Percentiles rank a stretch among this genome's conserved stretches.
These are phyloP conservation scores for Cenchrus purpureus DNA, from an alignment of 176 grass and related monocot species.

Conservation along the genomic window DNA sequence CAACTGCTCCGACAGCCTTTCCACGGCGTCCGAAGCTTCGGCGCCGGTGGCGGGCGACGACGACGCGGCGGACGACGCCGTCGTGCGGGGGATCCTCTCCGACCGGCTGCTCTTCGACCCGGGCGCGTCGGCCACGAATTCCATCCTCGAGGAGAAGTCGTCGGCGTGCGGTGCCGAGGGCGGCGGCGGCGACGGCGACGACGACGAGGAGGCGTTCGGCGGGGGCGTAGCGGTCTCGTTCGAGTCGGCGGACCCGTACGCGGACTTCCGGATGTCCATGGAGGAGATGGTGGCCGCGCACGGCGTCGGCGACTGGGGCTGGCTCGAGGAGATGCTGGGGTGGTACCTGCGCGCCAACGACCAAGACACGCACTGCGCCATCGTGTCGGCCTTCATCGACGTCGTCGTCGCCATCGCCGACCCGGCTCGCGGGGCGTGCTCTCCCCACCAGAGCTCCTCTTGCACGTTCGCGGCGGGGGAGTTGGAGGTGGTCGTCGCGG, in stretches of 20 bases:
- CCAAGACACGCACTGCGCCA: slow-evolving; percentile 55
- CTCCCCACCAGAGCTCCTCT: slow-evolving; percentile 7
- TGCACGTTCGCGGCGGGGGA: slow-evolving; percentile 26
- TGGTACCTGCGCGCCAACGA: slow-evolving; percentile 77
- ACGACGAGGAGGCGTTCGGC: slow-evolving; percentile 22
- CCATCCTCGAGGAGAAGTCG: slow-evolving; percentile 55
- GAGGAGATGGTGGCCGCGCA: slow-evolving; percentile 72
- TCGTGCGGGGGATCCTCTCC: slow-evolving; percentile 53
- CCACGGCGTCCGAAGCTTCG: slow-evolving; percentile 57
- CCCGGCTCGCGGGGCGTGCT: slow-evolving; percentile 33
- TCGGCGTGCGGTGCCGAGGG: background rate
- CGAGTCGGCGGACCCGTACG: slow-evolving; percentile 81
- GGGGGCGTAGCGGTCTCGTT: slow-evolving; percentile 64
- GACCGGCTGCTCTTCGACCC: slow-evolving; percentile 79
- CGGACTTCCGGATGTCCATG: slow-evolving; percentile 79
- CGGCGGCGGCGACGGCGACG: background rate
- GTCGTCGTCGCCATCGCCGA: slow-evolving; percentile 64
- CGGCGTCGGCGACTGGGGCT: slow-evolving; percentile 64
- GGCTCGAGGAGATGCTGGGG: slow-evolving; percentile 79
- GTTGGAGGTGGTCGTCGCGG: background rate
- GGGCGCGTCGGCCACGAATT: slow-evolving; percentile 50
- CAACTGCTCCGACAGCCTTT: slow-evolving; percentile 60
- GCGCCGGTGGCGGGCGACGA: background rate
- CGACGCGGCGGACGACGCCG: slow-evolving; percentile 41
- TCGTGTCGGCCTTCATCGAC: slow-evolving; percentile 78